Conservation (phyloP, 345 rosid species). For the Gossypium mustelinum region DNA sequence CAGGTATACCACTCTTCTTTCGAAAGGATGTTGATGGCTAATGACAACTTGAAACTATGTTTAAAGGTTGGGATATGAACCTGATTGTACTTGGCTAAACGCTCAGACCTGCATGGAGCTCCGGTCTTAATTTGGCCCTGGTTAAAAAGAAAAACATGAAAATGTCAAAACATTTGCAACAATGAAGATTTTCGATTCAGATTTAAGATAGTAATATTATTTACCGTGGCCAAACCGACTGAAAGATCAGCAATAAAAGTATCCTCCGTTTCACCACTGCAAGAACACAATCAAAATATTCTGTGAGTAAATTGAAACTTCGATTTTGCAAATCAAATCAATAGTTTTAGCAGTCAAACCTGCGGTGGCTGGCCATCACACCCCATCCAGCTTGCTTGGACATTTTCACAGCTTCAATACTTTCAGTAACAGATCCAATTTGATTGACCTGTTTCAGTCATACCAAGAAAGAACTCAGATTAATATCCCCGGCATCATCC, state of each 20-base stretch:
- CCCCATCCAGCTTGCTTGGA: slow-evolving; percentile 99
- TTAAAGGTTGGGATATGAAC: slow-evolving; percentile 26
- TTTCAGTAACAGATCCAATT: slow-evolving; percentile 95
- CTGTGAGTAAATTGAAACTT: not conserved
- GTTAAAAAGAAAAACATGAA: not conserved
- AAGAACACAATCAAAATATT: not conserved
- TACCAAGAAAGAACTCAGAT: not conserved
- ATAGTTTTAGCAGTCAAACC: slow-evolving; percentile 18
- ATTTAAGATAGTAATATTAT: not conserved
- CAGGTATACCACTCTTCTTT: not conserved
- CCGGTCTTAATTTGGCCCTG: slow-evolving; percentile 99
- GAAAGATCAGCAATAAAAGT: slow-evolving; percentile 93
- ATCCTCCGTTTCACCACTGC: slow-evolving; percentile 97
- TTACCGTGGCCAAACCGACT: slow-evolving; percentile 89
- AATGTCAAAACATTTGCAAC: not conserved
- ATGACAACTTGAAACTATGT: not conserved
- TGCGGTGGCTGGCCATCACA: slow-evolving; percentile 95
- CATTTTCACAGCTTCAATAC: slow-evolving; percentile 97
- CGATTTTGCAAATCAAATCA: not conserved
- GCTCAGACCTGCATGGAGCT: slow-evolving; percentile 98
- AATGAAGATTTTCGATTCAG: not conserved
- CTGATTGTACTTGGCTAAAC: slow-evolving; percentile 96
- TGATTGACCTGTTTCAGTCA: slow-evolving; percentile 69
- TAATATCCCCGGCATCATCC: not conserved
- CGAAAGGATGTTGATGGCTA: not conserved